phyloP scores from a whole-genome alignment of 257 asterid species.

The Galeopsis tetrahit region DNA sequence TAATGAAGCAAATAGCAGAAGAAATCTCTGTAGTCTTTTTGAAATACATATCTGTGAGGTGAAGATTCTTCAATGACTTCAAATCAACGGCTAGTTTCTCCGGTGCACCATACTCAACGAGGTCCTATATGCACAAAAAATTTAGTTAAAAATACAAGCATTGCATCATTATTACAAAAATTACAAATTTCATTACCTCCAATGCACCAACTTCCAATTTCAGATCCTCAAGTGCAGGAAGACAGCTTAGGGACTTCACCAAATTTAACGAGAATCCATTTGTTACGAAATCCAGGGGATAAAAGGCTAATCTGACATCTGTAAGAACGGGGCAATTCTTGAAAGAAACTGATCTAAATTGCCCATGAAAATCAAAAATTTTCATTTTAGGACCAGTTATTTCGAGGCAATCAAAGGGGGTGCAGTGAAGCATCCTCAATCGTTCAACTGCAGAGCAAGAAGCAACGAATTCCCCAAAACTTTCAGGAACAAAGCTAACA shows the following conservation, averaged over 20 bases:
- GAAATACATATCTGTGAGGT: constrained; percentile 45
- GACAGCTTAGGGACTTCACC: constrained; percentile 44
- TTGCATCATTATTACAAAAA: neutral
- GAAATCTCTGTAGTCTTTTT: constrained; percentile 43
- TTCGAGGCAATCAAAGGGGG: constrained; percentile 46
- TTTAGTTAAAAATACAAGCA: neutral
- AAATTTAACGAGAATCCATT: constrained; percentile 40
- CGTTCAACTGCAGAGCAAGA: constrained; percentile 44
- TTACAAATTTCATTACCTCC: constrained; percentile 45
- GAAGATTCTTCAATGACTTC: constrained; percentile 41
- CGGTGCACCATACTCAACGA: constrained; percentile 47
- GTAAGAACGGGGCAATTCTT: constrained; percentile 42
- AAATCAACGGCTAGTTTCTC: constrained; percentile 40
- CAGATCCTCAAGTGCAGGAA: constrained; percentile 48
- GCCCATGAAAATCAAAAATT: constrained; percentile 44
- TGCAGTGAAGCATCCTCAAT: constrained; percentile 44
- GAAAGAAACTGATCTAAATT: constrained; percentile 43
- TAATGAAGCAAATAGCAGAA: constrained; percentile 50
- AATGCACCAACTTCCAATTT: constrained; percentile 43
- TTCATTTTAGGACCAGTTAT: constrained; percentile 44
- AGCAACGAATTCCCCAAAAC: constrained; percentile 40
- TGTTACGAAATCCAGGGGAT: constrained; percentile 32
- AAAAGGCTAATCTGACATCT: constrained; percentile 37
- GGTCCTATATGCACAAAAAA: constrained; percentile 40
- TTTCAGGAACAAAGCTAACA: constrained; percentile 35